Base-by-base conservation (phyloP, 208 protist species). In the Novymonas esmeraldas region DNA sequence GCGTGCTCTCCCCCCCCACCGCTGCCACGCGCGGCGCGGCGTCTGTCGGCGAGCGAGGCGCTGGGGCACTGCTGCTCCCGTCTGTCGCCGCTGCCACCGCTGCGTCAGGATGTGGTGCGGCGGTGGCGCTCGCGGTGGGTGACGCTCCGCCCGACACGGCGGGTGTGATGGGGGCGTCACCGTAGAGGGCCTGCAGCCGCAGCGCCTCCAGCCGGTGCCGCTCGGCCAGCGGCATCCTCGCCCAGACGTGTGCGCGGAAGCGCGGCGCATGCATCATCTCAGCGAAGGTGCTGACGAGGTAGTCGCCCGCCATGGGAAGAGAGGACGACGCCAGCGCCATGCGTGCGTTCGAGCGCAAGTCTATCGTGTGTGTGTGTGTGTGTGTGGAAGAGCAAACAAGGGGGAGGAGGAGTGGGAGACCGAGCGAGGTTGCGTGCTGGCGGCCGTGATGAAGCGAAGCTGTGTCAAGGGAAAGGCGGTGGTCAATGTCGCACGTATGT, bases 181-280 rank as follows among this genome's bases (percentile, higher is more conserved):
- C 88, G 62, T 85, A 84, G 36, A 90, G 67, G 9, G 83, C 85
- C 38, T 94, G 88, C 65, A 80, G 59, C 5, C 83, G 81, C 49
- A 94, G 73, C 29, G 88, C 83, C 52, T 84, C 81, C 6, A 94
- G 77, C 11, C 81, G 82, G 26, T 52, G 63, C n/a, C 85, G 74
- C 59, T 79, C 71, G 4, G 45, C 68, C 9, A 76, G 60, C 20
- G 55, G 28, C 78, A 93, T 78, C 50, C 81, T 59, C 18, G 60
- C 18, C 77, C 70, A 78, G 20, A 82, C 72, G 52, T 67, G 64
- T 38, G 45, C 61, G 41, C 64, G 77, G 31, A 82, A 82, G 33
- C 54, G 45, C 4, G 65, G 45, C 24, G 64, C n/a, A 26, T 81
- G 58, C 79, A 84, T 91, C 29, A 91, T 36, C 29, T 80, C 61